Conservation (phyloP, 2,329 filamentous ascomycete species). For the Mycosphaerelloides madeirae region DNA sequence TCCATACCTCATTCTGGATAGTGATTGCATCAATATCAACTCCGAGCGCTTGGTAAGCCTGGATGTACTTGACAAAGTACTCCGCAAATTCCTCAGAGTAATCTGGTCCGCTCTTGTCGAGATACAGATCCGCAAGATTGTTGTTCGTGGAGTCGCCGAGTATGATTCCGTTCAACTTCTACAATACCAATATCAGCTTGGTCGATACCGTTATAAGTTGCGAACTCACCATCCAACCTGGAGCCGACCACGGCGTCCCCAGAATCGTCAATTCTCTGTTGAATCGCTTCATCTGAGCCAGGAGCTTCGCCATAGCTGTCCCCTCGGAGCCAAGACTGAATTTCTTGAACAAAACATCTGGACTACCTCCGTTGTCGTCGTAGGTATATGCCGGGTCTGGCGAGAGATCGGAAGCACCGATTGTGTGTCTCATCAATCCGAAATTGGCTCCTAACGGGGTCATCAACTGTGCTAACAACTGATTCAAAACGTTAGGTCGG, state of each 20-base stretch:
- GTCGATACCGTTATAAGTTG: no score
- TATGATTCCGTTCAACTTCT: conserved; percentile 13
- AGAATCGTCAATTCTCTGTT: conserved; percentile 12
- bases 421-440: conserved; percentile 17
- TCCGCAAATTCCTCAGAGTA: conserved; percentile 15
- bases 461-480: conserved; percentile 12
- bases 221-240: conserved; percentile 23
- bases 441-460: conserved; percentile 17
- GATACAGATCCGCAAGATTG: conserved; percentile 16
- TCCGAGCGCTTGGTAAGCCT: conserved; percentile 14
- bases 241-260: conserved; percentile 18
- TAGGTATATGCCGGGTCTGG: conserved; percentile 17
- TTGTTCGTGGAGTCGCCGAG: conserved; percentile 12
- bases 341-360: conserved; percentile 11
- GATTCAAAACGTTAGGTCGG: conserved; percentile 5
- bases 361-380: conserved; percentile 10
- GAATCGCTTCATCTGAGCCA: conserved; percentile 13
- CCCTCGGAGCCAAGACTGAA: conserved; percentile 16
- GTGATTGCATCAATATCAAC: conserved; percentile 17
- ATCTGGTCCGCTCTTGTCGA: conserved; percentile 10
- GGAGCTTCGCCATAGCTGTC: conserved; percentile 16
- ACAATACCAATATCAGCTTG: no score
- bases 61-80: conserved; percentile 21
- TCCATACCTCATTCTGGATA: conserved; percentile 21
- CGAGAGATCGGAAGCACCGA: conserved; percentile 15